These are phyloP conservation scores for Artemisia tridentata DNA, from an alignment of 129 eudicot species.

Conservation along the genomic window DNA sequence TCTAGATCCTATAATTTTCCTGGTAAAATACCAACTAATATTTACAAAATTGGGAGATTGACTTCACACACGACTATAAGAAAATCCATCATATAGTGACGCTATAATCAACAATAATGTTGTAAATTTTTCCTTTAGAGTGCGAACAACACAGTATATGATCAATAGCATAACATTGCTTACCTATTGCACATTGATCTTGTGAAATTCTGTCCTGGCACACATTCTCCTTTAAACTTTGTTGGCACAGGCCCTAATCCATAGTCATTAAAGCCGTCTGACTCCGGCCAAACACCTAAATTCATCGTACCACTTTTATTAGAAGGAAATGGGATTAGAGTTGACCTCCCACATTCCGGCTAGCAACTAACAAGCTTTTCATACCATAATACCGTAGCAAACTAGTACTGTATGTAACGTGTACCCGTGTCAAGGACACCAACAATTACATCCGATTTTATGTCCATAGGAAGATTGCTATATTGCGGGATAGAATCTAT, in stretches of 20 bases:
- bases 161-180: background rate
- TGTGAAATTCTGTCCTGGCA: conserved; percentile 57
- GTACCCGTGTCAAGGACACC: conserved; percentile 70
- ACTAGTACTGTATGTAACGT: background rate
- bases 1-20: conserved; percentile 74
- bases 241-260: conserved; percentile 59
- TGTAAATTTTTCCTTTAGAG: background rate
- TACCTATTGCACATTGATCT: conserved; percentile 59
- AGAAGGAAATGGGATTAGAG: too few relatives aligned
- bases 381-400: background rate
- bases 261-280: conserved; percentile 56
- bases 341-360: too few relatives aligned
- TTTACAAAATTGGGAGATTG: background rate
- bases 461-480: conserved; percentile 29
- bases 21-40: conserved; percentile 16
- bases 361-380: too few relatives aligned
- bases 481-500: conserved; percentile 36
- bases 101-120: background rate
- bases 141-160: background rate
- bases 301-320: background rate
- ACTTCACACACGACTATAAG: background rate
- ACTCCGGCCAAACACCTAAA: conserved; percentile 76
- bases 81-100: background rate
- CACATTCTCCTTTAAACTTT: conserved; percentile 60
- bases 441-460: conserved; percentile 44